Evolutionary conservation across 2,329 filamentous ascomycete genomes (phyloP).

Genomic region (Beauveria bassiana): DNA sequence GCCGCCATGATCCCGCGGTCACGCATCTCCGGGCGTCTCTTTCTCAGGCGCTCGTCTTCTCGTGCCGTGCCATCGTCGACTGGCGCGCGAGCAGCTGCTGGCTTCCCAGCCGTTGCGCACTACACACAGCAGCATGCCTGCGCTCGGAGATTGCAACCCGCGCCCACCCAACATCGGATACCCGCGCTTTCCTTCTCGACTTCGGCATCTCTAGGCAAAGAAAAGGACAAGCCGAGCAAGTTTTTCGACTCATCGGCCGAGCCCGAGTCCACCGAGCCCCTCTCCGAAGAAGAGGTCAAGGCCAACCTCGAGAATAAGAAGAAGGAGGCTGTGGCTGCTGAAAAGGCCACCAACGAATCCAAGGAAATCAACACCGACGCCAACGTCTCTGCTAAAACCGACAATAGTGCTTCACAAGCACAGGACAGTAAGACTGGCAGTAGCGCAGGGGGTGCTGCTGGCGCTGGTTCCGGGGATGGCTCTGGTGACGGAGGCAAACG

Average conservation of each 20-base stretch:
- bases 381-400: conserved; percentile 38
- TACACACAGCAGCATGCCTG: conserved; percentile 22
- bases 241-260: conserved; percentile 43
- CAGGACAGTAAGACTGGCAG: conserved; percentile 44
- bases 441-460: conserved; percentile 41
- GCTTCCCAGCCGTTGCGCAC: conserved; percentile 20
- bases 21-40: conserved; percentile 31
- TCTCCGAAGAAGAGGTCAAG: conserved; percentile 46
- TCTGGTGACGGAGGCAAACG: conserved; percentile 58
- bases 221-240: conserved; percentile 33
- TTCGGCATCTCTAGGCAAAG: conserved; percentile 25
- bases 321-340: conserved; percentile 26
- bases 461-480: conserved; percentile 34
- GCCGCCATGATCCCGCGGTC: conserved; percentile 33
- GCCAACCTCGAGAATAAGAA: conserved; percentile 42
- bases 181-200: conserved; percentile 30
- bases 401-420: conserved; percentile 24
- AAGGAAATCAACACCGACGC: conserved; percentile 35
- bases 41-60: conserved; percentile 28
- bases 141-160: conserved; percentile 23
- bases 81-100: conserved; percentile 19
- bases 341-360: conserved; percentile 40
- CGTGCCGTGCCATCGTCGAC: conserved; percentile 18
- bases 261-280: conserved; percentile 33
- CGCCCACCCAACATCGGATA: conserved; percentile 19